A percentile compares a stretch with the other conserved stretches of the same genome.
Evolutionary conservation across 352 stramenopile genomes (phyloP).

Genomic region (Globisporangium alternatum): DNA sequence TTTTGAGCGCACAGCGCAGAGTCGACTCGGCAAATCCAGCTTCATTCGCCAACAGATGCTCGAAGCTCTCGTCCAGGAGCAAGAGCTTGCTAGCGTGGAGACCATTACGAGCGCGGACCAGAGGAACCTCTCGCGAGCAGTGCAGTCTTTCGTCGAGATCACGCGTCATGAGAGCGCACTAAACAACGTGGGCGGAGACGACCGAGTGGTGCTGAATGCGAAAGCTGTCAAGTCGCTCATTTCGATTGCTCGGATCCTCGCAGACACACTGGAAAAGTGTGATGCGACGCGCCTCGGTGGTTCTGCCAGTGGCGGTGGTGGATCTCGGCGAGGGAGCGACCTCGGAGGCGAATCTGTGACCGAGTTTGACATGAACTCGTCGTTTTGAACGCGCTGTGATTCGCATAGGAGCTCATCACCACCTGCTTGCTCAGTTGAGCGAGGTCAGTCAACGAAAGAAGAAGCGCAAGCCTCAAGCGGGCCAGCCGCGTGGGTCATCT

Average conservation of each 20-base stretch:
- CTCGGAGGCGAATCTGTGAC: conserved; percentile 23
- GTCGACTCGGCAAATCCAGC: conserved; percentile 43
- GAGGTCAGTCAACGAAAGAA: background rate
- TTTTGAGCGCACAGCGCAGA: conserved; percentile 54
- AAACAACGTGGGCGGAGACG: conserved; percentile 1
- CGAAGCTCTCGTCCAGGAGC: conserved; percentile 52
- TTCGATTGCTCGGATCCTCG: conserved; percentile 42
- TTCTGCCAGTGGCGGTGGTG: background rate
- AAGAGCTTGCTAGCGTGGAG: conserved; percentile 36
- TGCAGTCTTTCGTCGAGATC: conserved; percentile 40
- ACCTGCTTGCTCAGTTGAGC: background rate
- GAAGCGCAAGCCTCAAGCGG: background rate
- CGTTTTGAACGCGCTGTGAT: conserved; percentile 5
- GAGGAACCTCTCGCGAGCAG: conserved; percentile 25
- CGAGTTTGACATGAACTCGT: conserved; percentile 29
- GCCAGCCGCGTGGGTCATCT: background rate
- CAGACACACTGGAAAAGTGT: conserved; percentile 38
- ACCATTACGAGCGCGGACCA: conserved; percentile 27
- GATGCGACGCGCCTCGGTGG: conserved; percentile 13
- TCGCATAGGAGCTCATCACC: background rate
- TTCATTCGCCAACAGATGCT: conserved; percentile 46
- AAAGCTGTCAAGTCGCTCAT: conserved; percentile 38
- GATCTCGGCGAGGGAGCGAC: conserved; percentile 11
- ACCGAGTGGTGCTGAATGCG: conserved; percentile 18
- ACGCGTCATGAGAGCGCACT: conserved; percentile 10